Base-by-base conservation (phyloP, 768 basidiomycete genomes). In the Rhodotorula kratochvilovae region DNA sequence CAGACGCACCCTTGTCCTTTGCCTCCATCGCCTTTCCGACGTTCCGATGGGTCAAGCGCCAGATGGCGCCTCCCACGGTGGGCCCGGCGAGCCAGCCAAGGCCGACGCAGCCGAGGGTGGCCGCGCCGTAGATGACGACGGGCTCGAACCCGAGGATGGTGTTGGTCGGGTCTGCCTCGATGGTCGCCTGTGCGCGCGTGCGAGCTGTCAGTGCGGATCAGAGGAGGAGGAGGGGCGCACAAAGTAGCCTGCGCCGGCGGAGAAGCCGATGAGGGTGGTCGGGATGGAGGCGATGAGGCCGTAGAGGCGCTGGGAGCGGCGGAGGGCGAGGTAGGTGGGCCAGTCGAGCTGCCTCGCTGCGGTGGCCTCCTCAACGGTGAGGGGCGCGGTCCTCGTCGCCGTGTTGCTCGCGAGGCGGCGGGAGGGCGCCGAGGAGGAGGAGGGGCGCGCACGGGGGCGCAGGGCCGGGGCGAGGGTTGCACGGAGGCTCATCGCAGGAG, bases 71-170 rank as follows among this genome's bases (percentile, higher is more conserved):
- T 11, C 77, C 77, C 31, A 77, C 19, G 8, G 72, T 61, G 43
- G 77, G 77, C 0, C 77, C 77, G 1, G 71, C 70, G n/a, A 77
- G 69, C 75, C 75, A 77, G 5, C 77, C 77, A 1, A 74, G 31
- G 7, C 55, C 77, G 33, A 76, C 68, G 50, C 77, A 77, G 3
- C 51, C 72, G 35, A 76, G 39, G 31, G 75, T 74, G 48, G 76
- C 76, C 27, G 63, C 53, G 21, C 67, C 72, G 70, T 77, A 75
- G 46, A 63, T 69, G 68, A 63, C 69, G 23, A 77, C 68, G 33
- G 75, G 75, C 48, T 76, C 73, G 23, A 76, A n/a, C 5, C 77
- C 77, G 21, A 76, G 35, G 56, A 77, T 70, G 25, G 68, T 31
- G 12, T 68, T 58, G 5, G 60, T 67, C 21, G 73, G 73, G 23